These are phyloP conservation scores for Panus rudis DNA, from an alignment of 768 basidiomycete genomes.

Conservation along the genomic window DNA sequence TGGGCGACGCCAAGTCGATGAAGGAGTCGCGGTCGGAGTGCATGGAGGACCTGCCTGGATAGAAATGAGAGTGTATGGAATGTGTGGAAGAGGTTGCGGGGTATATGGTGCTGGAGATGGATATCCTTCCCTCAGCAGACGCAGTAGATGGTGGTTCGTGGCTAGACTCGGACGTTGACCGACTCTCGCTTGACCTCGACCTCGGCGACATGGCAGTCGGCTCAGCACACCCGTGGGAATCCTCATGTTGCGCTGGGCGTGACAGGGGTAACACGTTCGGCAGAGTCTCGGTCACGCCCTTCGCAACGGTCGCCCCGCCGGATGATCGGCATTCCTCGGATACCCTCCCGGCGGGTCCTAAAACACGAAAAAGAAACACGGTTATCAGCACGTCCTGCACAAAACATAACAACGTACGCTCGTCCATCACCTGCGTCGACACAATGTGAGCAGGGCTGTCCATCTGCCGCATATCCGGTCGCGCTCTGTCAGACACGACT, in stretches of 20 bases:
- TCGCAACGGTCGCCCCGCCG: conserved; percentile 1
- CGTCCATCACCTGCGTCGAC: too few relatives aligned
- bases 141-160: conserved; percentile 20
- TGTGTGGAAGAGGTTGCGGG: conserved; percentile 5
- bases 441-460: too few relatives aligned
- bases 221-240: conserved; percentile 8
- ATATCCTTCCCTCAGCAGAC: conserved; percentile 6
- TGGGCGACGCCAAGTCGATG: conserved; percentile 38
- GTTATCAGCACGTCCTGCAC: too few relatives aligned
- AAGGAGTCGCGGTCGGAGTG: conserved; percentile 38
- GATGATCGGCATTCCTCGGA: conserved; percentile 5
- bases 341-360: conserved; percentile 5
- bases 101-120: conserved; percentile 11
- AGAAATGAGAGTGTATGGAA: conserved; percentile 1
- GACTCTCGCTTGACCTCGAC: conserved; percentile 2
- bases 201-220: conserved; percentile 8
- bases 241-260: conserved; percentile 1
- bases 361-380: too few relatives aligned
- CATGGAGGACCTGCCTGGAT: conserved; percentile 16
- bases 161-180: conserved; percentile 10
- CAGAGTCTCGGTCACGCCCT: conserved; percentile 1
- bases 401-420: too few relatives aligned
- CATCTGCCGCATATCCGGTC: too few relatives aligned
- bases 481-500: too few relatives aligned
- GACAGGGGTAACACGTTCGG: too few relatives aligned